Conservation (phyloP, 352 stramenopile species). For the Saprolegnia diclina region DNA sequence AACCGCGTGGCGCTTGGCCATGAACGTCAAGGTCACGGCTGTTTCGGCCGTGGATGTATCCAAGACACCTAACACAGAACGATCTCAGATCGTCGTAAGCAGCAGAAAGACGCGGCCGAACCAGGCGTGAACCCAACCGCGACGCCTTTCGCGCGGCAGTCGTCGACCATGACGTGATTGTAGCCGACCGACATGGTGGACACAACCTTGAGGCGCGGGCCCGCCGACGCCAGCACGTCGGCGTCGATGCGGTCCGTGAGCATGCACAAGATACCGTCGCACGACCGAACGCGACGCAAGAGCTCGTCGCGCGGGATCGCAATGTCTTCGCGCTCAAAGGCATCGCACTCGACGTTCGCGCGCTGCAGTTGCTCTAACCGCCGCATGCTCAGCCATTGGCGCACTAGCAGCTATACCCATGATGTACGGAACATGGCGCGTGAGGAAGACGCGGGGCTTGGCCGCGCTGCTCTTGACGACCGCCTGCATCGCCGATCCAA, state of each 20-base stretch:
- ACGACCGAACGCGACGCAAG: constrained; percentile 41
- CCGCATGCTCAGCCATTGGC: background rate
- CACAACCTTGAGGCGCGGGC: constrained; percentile 53
- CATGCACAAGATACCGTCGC: constrained; percentile 55
- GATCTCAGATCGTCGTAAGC: background rate
- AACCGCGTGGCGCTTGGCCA: constrained; percentile 49
- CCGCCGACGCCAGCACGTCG: constrained; percentile 53
- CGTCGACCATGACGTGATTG: constrained; percentile 87
- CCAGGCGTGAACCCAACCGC: constrained; percentile 74
- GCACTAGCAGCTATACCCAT: constrained; percentile 37
- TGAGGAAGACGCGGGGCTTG: constrained; percentile 48
- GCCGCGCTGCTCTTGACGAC: background rate
- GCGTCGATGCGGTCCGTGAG: constrained; percentile 64
- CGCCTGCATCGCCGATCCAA: constrained; percentile 4
- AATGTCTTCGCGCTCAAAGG: constrained; percentile 32
- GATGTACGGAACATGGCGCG: constrained; percentile 60
- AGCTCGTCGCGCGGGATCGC: constrained; percentile 46
- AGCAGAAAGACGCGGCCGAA: background rate
- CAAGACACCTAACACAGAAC: constrained; percentile 42
- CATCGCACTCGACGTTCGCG: constrained; percentile 29
- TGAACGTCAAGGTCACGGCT: constrained; percentile 61
- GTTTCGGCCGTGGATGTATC: constrained; percentile 77
- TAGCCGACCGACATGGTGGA: constrained; percentile 87
- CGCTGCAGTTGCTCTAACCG: constrained; percentile 37
- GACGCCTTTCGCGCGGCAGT: constrained; percentile 59